Evolutionary conservation across 2,329 filamentous ascomycete species (phyloP).

Genomic region (Colletotrichum sp.): DNA sequence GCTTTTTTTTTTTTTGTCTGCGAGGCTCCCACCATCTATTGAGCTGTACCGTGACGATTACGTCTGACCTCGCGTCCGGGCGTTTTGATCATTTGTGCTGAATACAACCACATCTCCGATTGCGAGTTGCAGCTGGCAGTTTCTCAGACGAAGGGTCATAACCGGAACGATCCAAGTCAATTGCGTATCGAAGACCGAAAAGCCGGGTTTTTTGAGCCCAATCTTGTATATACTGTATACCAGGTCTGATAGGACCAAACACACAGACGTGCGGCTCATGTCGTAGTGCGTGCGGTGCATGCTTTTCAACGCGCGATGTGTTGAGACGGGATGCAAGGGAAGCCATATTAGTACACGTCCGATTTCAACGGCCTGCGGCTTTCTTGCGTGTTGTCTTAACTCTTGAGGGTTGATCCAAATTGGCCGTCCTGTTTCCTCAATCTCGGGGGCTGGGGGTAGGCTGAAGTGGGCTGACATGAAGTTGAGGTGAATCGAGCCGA

Average conservation of each 20-base stretch:
- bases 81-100: neutral
- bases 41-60: neutral
- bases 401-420: neutral
- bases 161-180: neutral
- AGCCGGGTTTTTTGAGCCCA: neutral
- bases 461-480: neutral
- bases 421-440: neutral
- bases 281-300: neutral
- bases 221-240: neutral
- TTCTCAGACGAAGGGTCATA: neutral
- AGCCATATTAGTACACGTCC: neutral
- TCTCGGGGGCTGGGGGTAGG: neutral
- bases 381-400: neutral
- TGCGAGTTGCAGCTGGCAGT: neutral
- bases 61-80: neutral
- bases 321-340: neutral
- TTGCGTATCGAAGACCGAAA: neutral
- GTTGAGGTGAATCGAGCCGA: neutral
- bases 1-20: neutral
- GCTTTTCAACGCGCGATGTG: neutral
- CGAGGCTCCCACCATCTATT: neutral
- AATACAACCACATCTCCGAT: neutral
- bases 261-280: neutral
- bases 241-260: neutral
- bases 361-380: neutral